Base-by-base conservation (phyloP, 2,329 filamentous ascomycete species). In the Paraphaeosphaeria minitans region DNA sequence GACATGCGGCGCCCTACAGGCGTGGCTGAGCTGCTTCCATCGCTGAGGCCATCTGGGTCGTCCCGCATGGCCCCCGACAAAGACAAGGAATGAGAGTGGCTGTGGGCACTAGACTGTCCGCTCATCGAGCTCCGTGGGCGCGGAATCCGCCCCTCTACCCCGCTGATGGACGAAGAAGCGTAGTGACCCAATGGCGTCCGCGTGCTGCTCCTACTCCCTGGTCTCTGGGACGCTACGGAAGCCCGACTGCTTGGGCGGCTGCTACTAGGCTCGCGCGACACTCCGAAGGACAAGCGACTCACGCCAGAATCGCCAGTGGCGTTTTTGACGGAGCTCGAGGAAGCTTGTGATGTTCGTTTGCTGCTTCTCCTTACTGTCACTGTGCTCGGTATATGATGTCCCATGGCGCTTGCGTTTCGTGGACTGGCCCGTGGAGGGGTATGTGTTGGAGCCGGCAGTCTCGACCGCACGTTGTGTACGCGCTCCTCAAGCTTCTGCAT, bases 401-500 rank as follows among this genome's bases (percentile, higher is more conserved):
- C 77, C 21, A 81, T 65, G 8, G 81, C 77, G 51, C 81, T 84
- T 50, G 79, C 80, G 58, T 79, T 82, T 50, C 91, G 86, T 22
- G 93, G 92, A n/a, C 93, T 96, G 4, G 85, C 84, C 49, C 89
- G 87, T 19, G 93, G 92, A 4, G 93, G 93, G 0, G 90, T 95
- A 55, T 82, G 84, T 8, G 87, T 84, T 2, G 93, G 92, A 1
- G 90, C 92, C 2, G 95, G 95, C 21, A 99, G 85, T 78, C 95
- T 97, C 41, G 94, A 97, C 66, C 93, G 88, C 19, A 90, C 95
- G 24, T 89, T 92, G 61, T 98, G 93, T 10, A 99, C 94, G 46
- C 95, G 87, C 63, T 95, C 92, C 76, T 98, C 95, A 61, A 99
- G 88, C 66, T 92, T 91, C 78, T 97, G 92, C 93, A 98, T 97